Evolutionary conservation across 176 grass and related monocot species (phyloP).

Genomic region (Oropetium thomaeum): DNA sequence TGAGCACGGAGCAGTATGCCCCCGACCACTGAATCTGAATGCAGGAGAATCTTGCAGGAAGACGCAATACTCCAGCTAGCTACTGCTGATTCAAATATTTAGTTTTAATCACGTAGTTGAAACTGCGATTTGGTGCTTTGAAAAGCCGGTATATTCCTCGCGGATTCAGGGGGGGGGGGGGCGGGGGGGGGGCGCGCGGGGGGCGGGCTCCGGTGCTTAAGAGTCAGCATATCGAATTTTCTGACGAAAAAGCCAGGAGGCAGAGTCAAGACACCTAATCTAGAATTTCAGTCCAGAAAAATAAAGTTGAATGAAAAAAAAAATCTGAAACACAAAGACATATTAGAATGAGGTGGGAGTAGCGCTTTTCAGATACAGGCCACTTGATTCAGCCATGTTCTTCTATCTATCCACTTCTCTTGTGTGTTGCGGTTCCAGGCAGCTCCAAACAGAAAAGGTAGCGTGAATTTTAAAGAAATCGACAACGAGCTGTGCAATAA

Average conservation of each 20-base stretch:
- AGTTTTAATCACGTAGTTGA: background rate
- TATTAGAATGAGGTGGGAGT: background rate
- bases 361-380: conserved; percentile 7
- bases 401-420: conserved; percentile 9
- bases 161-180: conserved; percentile 32
- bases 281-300: background rate
- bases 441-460: conserved; percentile 15
- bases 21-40: conserved; percentile 19
- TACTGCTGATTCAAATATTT: conserved; percentile 39
- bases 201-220: too few species aligned
- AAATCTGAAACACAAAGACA: conserved; percentile 31
- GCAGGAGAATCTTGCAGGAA: conserved; percentile 17
- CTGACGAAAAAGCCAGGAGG: background rate
- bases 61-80: conserved; percentile 26
- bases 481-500: conserved; percentile 3
- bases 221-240: conserved; percentile 28
- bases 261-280: background rate
- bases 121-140: background rate
- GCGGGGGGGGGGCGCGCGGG: too few species aligned
- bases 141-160: conserved; percentile 39
- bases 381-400: conserved; percentile 23
- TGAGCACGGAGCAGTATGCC: conserved; percentile 12
- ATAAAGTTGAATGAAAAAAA: background rate
- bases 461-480: background rate
- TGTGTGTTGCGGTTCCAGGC: conserved; percentile 5